These are phyloP conservation scores for Neoboletus magnificus DNA, from an alignment of 768 basidiomycete species.

Conservation along the genomic window DNA sequence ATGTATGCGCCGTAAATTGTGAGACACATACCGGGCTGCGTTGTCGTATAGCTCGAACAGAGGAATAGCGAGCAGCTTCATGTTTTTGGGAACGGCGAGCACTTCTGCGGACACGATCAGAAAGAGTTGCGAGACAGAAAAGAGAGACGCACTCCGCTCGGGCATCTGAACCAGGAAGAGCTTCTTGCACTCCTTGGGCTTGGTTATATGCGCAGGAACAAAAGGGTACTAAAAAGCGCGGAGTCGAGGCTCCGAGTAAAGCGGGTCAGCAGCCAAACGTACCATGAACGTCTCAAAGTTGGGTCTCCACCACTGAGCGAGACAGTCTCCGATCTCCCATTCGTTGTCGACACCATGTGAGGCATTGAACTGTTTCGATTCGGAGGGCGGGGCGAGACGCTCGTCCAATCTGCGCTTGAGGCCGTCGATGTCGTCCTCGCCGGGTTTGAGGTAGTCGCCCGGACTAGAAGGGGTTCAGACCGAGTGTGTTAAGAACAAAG, in stretches of 20 bases:
- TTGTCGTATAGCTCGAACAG: constrained; percentile 98
- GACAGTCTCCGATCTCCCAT: constrained; percentile 95
- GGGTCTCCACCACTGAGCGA: constrained; percentile 98
- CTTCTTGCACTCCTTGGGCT: constrained; percentile 98
- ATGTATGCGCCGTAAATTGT: neutral
- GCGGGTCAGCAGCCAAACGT: constrained; percentile 28
- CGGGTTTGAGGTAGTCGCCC: constrained; percentile 97
- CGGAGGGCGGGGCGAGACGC: constrained; percentile 76
- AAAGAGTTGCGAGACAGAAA: neutral
- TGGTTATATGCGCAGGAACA: constrained; percentile 92
- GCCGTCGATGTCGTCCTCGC: constrained; percentile 90
- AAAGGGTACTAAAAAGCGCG: constrained; percentile 72
- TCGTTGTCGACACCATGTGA: constrained; percentile 79
- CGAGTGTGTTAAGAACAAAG: neutral
- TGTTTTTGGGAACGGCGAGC: constrained; percentile 95
- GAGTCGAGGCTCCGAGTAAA: neutral
- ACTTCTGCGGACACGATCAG: constrained; percentile 57
- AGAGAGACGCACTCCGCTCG: constrained; percentile 67
- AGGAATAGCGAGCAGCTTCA: constrained; percentile 97
- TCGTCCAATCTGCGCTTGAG: constrained; percentile 87
- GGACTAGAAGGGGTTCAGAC: constrained; percentile 49
- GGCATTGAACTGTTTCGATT: constrained; percentile 71
- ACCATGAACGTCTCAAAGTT: constrained; percentile 99
- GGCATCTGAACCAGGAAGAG: constrained; percentile 95
- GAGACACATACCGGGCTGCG: constrained; percentile 63